Base-by-base conservation (phyloP, 495 filamentous ascomycete genomes). In the Darksidea phi region DNA sequence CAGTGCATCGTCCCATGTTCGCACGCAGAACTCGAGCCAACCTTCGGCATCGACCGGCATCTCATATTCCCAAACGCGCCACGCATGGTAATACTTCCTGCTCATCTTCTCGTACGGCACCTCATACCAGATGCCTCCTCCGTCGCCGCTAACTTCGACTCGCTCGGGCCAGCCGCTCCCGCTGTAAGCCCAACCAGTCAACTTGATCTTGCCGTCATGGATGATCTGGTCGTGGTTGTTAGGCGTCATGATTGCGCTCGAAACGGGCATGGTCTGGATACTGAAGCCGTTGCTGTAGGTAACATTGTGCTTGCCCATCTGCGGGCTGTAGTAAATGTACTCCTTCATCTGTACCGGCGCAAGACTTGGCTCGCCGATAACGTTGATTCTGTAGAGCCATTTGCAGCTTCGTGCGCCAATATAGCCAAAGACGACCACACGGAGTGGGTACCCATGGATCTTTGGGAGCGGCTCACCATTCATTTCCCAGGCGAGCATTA, bases 401-500 rank as follows among this genome's bases (percentile, higher is more conserved):
- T 86, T 86, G 47, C 77, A 75, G 57, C 76, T 79, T 34, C 81
- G 65, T 1, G 81, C 82, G 17, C 80, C 81, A 54, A 88, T 86
- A 56, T 86, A 86, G 0, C 86, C 86, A 46, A 83, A 70, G 0
- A 86, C 83, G 0, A 89, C 78, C 0, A 78, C 78, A 3, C 86
- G 77, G 2, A 89, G 68, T 2, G 86, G 86, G 21, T 74, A 84
- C 1, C 86, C 86, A 59, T 88, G 85, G 61, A 85, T 84, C 57
- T 78, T 80, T 1, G 86, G 86, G 1, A 89, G 75, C 0, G 82
- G 81, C 57, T 84, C 72, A 26, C 81, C 85, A 50, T 89, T 88
- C 85, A 87, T 87, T 62, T 86, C 85, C 81, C 81, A 88, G 0
- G 82, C 84, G 2, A 88, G 77, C 54, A 89, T 75, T 23, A 88